Evolutionary conservation across 2,329 filamentous ascomycete species (phyloP).

Genomic region (Diaporthe citrichinensis): DNA sequence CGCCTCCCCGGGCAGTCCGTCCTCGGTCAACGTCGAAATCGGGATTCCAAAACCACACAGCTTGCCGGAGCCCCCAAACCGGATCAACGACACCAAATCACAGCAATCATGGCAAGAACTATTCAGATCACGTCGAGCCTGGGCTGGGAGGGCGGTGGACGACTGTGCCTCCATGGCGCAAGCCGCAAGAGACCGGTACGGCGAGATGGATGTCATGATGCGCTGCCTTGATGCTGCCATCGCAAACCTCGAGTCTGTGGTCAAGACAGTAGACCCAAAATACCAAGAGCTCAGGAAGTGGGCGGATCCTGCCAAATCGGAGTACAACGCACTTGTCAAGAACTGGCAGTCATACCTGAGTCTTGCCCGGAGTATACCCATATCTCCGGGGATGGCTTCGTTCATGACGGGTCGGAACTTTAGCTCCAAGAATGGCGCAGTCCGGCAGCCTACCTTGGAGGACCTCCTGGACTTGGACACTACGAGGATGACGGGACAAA

Average conservation of each 20-base stretch:
- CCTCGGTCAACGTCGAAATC: constrained; percentile 61
- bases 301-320: constrained; percentile 76
- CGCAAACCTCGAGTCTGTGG: constrained; percentile 83
- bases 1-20: constrained; percentile 60
- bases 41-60: constrained; percentile 69
- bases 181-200: constrained; percentile 74
- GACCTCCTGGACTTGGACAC: constrained; percentile 83
- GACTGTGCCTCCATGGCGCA: constrained; percentile 77
- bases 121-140: constrained; percentile 84
- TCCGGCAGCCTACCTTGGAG: constrained; percentile 72
- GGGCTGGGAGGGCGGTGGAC: constrained; percentile 80
- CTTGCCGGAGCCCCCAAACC: constrained; percentile 81
- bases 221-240: constrained; percentile 87
- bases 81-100: constrained; percentile 83
- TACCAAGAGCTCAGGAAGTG: constrained; percentile 79
- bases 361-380: constrained; percentile 74
- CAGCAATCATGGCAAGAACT: constrained; percentile 90
- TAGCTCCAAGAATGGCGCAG: constrained; percentile 57
- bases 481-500: constrained; percentile 78
- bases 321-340: constrained; percentile 74
- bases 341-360: constrained; percentile 79
- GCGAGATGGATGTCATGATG: constrained; percentile 82
- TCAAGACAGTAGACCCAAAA: constrained; percentile 79
- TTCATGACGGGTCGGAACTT: constrained; percentile 71
- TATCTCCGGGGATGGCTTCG: constrained; percentile 75